Evolutionary conservation across 768 basidiomycete species (phyloP).

Genomic region (Russula lepida): DNA sequence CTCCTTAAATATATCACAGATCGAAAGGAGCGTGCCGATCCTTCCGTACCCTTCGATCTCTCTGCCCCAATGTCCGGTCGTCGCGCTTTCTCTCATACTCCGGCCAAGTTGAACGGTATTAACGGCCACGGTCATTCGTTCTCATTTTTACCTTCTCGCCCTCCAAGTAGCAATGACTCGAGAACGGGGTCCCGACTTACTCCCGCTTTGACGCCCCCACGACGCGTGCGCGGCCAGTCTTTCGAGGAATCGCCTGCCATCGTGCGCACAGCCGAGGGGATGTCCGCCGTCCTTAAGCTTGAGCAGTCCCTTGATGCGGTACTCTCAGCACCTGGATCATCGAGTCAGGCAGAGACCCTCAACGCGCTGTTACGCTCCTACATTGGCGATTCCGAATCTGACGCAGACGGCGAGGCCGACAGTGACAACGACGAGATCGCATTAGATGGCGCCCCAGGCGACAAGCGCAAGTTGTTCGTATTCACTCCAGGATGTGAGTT

Average conservation of each 20-base stretch:
- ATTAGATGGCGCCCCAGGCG: conserved; percentile 36
- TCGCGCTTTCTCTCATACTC: conserved; percentile 29
- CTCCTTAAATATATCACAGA: conserved; percentile 87
- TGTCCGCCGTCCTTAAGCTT: conserved; percentile 56
- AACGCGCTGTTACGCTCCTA: conserved; percentile 7
- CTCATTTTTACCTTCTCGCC: conserved; percentile 34
- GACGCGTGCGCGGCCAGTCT: conserved; percentile 34
- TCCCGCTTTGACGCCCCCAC: conserved; percentile 21
- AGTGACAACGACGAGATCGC: conserved; percentile 27
- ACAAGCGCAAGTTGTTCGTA: conserved; percentile 54
- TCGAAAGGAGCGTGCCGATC: conserved; percentile 71
- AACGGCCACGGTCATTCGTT: conserved; percentile 38
- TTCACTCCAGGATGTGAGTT: background rate
- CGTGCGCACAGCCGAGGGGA: conserved; percentile 62
- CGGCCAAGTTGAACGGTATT: conserved; percentile 28
- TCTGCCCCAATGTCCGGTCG: conserved; percentile 20
- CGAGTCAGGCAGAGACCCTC: conserved; percentile 2
- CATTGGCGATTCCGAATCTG: conserved; percentile 19
- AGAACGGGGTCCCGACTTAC: conserved; percentile 7
- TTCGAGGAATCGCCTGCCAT: conserved; percentile 66
- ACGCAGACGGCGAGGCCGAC: conserved; percentile 23
- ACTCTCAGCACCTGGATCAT: conserved; percentile 14
- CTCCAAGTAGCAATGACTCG: conserved; percentile 21
- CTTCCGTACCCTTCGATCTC: conserved; percentile 46
- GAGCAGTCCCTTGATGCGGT: conserved; percentile 41